Conservation (phyloP, 768 basidiomycete species). For the Mycena vitilis region DNA sequence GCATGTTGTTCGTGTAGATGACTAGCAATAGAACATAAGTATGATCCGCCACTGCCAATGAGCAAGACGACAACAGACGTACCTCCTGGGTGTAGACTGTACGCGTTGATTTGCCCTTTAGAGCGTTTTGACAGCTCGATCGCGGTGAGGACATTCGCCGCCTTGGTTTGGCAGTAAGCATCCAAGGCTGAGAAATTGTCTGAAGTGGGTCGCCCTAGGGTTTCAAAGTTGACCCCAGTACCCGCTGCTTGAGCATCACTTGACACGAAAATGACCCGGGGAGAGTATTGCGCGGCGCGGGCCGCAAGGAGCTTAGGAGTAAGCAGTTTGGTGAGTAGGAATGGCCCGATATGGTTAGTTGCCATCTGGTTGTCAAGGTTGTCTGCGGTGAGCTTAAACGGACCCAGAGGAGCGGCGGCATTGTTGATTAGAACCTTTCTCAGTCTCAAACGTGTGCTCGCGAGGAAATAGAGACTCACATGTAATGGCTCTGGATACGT, state of each 20-base stretch:
- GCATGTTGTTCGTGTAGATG: constrained; percentile 9
- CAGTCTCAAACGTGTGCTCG: neutral
- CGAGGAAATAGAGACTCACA: neutral
- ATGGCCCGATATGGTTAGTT: neutral
- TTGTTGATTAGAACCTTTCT: neutral
- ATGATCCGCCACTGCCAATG: no score
- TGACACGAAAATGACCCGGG: neutral
- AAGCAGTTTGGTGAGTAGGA: neutral
- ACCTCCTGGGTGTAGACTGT: constrained; percentile 25
- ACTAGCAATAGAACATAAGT: neutral
- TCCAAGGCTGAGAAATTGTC: neutral
- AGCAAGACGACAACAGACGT: neutral
- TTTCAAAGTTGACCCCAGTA: neutral
- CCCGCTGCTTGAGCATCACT: neutral
- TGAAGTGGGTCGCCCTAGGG: neutral
- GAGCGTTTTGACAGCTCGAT: constrained; percentile 20
- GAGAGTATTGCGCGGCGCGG: neutral
- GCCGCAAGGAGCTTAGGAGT: neutral
- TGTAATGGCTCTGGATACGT: constrained; percentile 12
- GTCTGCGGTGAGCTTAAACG: neutral
- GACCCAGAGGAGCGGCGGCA: neutral
- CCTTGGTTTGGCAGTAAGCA: constrained; percentile 12
- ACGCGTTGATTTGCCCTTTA: constrained; percentile 12
- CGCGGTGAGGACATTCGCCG: constrained; percentile 27
- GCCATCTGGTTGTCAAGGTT: neutral